Evolutionary conservation across 2,329 filamentous ascomycete genomes (phyloP).

Genomic region (Epichloe amarillans): DNA sequence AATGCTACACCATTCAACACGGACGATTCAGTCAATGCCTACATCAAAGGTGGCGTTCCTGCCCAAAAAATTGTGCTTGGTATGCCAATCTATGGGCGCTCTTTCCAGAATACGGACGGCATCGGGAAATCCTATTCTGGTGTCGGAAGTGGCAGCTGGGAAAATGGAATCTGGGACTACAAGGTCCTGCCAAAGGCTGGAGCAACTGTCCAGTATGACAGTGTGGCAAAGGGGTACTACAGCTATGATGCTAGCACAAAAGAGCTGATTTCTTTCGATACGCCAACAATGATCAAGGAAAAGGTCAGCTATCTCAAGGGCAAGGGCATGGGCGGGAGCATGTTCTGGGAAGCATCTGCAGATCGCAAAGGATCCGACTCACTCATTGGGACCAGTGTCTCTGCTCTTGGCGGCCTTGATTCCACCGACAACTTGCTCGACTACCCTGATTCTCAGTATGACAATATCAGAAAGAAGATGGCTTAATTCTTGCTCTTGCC

Average conservation of each 20-base stretch:
- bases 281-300: conserved; percentile 38
- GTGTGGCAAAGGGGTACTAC: conserved; percentile 52
- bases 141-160: conserved; percentile 56
- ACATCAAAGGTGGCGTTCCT: conserved; percentile 49
- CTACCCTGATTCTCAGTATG: conserved; percentile 41
- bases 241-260: conserved; percentile 48
- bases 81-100: conserved; percentile 46
- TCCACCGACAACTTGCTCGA: conserved; percentile 33
- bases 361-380: conserved; percentile 48
- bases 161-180: conserved; percentile 68
- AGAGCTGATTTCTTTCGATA: conserved; percentile 63
- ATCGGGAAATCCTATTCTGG: conserved; percentile 51
- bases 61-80: conserved; percentile 59
- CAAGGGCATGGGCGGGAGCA: conserved; percentile 55
- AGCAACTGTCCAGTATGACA: conserved; percentile 44
- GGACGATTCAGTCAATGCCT: conserved; percentile 49
- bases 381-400: conserved; percentile 40
- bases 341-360: conserved; percentile 76
- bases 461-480: conserved; percentile 31
- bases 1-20: conserved; percentile 56
- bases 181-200: conserved; percentile 56
- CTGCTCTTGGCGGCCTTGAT: conserved; percentile 29
- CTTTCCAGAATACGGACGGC: conserved; percentile 37
- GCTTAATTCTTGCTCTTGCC: conserved; percentile 2
- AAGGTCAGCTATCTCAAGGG: conserved; percentile 55